Conservation (phyloP, 2,329 filamentous ascomycete species). For the Chaetomium strumarium region DNA sequence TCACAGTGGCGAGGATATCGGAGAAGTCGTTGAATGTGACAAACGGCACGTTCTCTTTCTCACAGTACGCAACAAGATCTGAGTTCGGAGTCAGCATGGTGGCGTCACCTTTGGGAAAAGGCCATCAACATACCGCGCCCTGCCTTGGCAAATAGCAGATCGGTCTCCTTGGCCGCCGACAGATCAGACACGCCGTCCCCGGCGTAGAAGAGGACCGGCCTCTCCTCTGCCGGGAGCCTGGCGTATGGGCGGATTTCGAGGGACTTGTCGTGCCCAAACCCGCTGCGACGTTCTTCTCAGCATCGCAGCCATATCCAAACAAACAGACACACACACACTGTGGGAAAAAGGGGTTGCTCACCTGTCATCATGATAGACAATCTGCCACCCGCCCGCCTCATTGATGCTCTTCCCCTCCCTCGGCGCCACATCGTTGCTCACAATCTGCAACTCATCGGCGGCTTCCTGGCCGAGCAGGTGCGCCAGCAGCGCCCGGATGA, state of each 20-base stretch:
- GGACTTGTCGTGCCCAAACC: conserved; percentile 96
- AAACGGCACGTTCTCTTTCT: conserved; percentile 77
- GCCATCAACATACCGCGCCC: conserved; percentile 59
- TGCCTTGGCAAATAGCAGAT: conserved; percentile 88
- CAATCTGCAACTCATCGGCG: conserved; percentile 74
- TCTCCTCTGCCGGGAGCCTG: conserved; percentile 57
- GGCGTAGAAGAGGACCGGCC: conserved; percentile 87
- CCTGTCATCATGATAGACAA: conserved; percentile 83
- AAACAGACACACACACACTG: not conserved
- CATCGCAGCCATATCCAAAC: not conserved
- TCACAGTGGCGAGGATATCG: conserved; percentile 34
- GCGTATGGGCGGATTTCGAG: conserved; percentile 85
- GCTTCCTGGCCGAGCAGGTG: conserved; percentile 72
- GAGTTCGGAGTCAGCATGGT: conserved; percentile 7
- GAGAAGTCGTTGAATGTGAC: conserved; percentile 82
- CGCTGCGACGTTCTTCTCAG: conserved; percentile 38
- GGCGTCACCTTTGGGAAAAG: conserved; percentile 5
- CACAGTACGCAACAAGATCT: conserved; percentile 86
- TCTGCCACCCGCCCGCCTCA: conserved; percentile 77
- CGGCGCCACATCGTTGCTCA: conserved; percentile 73
- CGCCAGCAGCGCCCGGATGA: conserved; percentile 78
- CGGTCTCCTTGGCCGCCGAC: conserved; percentile 85
- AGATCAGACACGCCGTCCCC: conserved; percentile 92
- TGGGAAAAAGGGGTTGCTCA: no score
- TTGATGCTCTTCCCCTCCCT: conserved; percentile 65